Percentiles rank a stretch among this genome's conserved stretches.
These are phyloP conservation scores for Suillus spraguei DNA, from an alignment of 768 basidiomycete genomes.

Conservation along the genomic window DNA sequence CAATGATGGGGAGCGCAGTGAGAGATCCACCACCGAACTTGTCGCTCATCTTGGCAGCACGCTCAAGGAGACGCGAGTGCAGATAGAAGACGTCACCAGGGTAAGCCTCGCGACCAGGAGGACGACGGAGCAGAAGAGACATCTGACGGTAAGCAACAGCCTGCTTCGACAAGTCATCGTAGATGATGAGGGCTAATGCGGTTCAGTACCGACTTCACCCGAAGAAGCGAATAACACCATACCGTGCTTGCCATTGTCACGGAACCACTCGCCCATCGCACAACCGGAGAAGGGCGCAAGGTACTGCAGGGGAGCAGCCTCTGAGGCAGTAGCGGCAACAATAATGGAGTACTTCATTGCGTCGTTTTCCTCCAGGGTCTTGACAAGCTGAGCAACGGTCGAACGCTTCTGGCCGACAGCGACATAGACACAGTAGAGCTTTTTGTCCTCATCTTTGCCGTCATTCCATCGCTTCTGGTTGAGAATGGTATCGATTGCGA, in stretches of 20 bases:
- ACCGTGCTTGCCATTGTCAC: slow-evolving; percentile 99
- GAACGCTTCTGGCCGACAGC: slow-evolving; percentile 99
- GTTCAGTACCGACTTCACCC: slow-evolving; percentile 7
- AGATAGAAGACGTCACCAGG: slow-evolving; percentile 99
- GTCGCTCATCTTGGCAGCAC: slow-evolving; percentile 99
- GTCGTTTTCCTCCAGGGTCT: slow-evolving; percentile 99
- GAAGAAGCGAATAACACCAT: slow-evolving; percentile 24
- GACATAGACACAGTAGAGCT: slow-evolving; percentile 99
- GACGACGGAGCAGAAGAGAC: slow-evolving; percentile 99
- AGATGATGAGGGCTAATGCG: slow-evolving; percentile 86
- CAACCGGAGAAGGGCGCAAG: slow-evolving; percentile 99
- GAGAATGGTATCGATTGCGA: slow-evolving; percentile 99
- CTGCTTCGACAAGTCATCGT: slow-evolving; percentile 99
- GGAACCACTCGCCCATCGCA: slow-evolving; percentile 99
- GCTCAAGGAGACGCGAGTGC: slow-evolving; percentile 99
- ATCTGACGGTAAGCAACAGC: slow-evolving; percentile 99
- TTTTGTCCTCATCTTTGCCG: slow-evolving; percentile 94
- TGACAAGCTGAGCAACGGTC: slow-evolving; percentile 98
- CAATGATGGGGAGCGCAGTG: slow-evolving; percentile 98
- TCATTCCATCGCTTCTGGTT: slow-evolving; percentile 99
- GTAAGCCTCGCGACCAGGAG: slow-evolving; percentile 99
- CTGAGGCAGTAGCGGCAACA: slow-evolving; percentile 98
- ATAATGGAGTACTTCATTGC: slow-evolving; percentile 99
- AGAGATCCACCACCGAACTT: slow-evolving; percentile 98
- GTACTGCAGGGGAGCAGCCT: slow-evolving; percentile 99